These are phyloP conservation scores for Raphanus raphanistrum DNA, from an alignment of 345 rosid species.

Conservation along the genomic window DNA sequence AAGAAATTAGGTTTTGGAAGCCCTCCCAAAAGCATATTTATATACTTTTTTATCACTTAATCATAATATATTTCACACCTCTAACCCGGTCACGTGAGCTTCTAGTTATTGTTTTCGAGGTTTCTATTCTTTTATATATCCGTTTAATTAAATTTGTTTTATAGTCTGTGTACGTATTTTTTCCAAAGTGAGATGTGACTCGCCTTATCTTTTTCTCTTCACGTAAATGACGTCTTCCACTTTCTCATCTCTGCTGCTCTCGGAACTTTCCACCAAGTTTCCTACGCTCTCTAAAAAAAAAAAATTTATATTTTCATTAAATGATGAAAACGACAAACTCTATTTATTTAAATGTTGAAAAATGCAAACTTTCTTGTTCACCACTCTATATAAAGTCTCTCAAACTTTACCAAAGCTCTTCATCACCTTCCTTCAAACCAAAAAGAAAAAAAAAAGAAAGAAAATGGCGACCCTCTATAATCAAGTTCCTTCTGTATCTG, in stretches of 20 bases:
- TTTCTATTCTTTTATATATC: too few relatives aligned
- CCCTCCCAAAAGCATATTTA: background rate
- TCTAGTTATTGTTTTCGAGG: background rate
- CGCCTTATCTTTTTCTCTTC: slow-evolving; percentile 24
- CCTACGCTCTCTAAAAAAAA: background rate
- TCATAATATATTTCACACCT: background rate
- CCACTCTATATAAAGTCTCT: slow-evolving; percentile 20
- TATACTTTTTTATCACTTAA: background rate
- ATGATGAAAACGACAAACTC: background rate
- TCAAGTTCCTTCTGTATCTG: slow-evolving; percentile 37
- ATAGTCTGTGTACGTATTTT: background rate
- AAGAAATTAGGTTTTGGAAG: background rate
- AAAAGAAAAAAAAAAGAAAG: background rate
- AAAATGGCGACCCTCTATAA: slow-evolving; percentile 34
- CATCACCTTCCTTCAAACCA: slow-evolving; percentile 5
- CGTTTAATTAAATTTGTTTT: background rate
- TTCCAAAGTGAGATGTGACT: slow-evolving; percentile 24
- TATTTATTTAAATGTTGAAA: background rate
- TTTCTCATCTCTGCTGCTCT: slow-evolving; percentile 13
- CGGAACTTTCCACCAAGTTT: slow-evolving; percentile 30
- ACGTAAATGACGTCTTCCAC: slow-evolving; percentile 38
- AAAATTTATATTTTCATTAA: background rate
- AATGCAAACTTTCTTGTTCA: slow-evolving; percentile 9
- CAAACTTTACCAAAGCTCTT: background rate
- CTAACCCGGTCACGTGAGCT: background rate